Evolutionary conservation across 73 alveolate species (phyloP), one percentile per base, ranked within the genome.

Genomic region (Durusdinium trenchii): DNA sequence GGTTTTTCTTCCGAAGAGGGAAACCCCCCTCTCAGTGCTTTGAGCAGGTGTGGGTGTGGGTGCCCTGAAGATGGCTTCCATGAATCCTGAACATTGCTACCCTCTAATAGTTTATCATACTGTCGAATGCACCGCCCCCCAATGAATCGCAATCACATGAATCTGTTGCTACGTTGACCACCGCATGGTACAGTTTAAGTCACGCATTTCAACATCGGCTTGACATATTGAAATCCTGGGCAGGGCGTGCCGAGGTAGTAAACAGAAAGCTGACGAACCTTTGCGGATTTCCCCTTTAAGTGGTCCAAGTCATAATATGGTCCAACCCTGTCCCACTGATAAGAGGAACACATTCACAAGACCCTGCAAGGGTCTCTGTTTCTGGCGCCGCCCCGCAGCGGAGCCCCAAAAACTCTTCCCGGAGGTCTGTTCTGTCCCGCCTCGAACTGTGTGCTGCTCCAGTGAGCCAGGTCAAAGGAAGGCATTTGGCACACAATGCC

Each of bases 381-480:
- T 23, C n/a, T n/a, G n/a, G n/a, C 12, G 23, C 69, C 69, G 32
- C 32, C 23, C 23, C 69, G 23, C 69, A 16, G 69, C 69, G 69
- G 12, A 16, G 12, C 69, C 69, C 69, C 69, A 57, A 57, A 57
- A 57, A 57, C 23, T 57, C n/a, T 57, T 57, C 69, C 69, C 69
- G 32, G 23, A 57, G 32, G 69, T 57, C 69, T 57, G 32, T 12
- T 12, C 69, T 57, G 32, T 57, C 69, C 46, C 46, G 38, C 96
- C 96, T 90, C 96, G 96, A 90, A 90, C 86, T 90, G 96, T 6
- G 96, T 90, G 75, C 96, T 90, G 54, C 62, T 6, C 96, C 96
- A 90, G 54, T 90, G 96, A 0, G 96, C 62, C 86, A 90, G 10
- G 57, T 47, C 73, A 32, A 90, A 73, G 40, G 73, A 35, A 2